A percentile compares a stretch with the other conserved stretches of the same genome.
These are phyloP conservation scores for Tillandsia fasciculata DNA, from an alignment of 176 grass and related monocot species.

Conservation along the genomic window DNA sequence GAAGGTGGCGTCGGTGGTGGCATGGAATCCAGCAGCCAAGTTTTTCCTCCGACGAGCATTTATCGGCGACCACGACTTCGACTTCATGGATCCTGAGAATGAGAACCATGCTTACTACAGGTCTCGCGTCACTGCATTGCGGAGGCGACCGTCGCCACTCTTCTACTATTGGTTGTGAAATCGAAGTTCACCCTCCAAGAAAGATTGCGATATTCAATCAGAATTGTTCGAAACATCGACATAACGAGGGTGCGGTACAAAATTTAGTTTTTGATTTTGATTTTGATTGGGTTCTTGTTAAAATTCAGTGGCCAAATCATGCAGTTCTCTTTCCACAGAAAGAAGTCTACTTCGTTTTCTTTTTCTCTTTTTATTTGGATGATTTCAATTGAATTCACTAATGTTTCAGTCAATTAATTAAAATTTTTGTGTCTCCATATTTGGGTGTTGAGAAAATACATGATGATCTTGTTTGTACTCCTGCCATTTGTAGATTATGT, in stretches of 20 bases:
- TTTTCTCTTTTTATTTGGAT: neutral
- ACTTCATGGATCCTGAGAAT: neutral
- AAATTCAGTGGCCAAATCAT: too few relatives aligned
- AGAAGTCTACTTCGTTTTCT: neutral
- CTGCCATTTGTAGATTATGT: too few relatives aligned
- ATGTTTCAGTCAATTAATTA: neutral
- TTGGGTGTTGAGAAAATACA: too few relatives aligned
- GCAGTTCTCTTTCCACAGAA: too few relatives aligned
- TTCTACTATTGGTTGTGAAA: neutral
- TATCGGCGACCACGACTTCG: neutral
- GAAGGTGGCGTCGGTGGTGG: neutral
- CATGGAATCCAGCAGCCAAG: neutral
- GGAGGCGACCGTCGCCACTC: neutral
- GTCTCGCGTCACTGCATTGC: neutral
- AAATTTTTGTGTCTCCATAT: too few relatives aligned
- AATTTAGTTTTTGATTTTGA: too few relatives aligned
- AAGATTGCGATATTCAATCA: too few relatives aligned
- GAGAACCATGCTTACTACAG: neutral
- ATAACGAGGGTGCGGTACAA: too few relatives aligned
- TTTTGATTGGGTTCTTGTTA: too few relatives aligned
- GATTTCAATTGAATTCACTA: neutral
- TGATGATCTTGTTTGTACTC: too few relatives aligned
- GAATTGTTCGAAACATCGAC: too few relatives aligned
- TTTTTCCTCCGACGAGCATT: neutral
- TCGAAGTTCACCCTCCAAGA: neutral